phyloP scores from a whole-genome alignment of 768 basidiomycete species.

The Trametes elegans region DNA sequence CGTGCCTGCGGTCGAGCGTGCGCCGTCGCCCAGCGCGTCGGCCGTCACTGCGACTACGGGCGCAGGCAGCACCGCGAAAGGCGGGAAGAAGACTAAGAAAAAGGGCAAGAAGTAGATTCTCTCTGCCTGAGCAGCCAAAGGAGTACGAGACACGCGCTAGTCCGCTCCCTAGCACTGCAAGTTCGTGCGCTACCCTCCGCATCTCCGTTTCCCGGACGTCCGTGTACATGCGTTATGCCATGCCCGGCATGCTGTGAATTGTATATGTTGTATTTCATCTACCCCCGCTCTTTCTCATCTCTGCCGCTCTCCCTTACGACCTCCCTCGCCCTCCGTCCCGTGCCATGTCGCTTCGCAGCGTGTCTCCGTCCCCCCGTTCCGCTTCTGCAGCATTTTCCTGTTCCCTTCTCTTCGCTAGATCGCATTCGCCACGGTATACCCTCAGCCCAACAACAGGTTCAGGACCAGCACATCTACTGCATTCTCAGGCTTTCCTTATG shows the following conservation, averaged over 20 bases:
- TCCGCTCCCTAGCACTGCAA: not conserved
- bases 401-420: no score
- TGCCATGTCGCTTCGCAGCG: no score
- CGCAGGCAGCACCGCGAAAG: constrained; percentile 4
- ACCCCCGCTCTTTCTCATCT: not conserved
- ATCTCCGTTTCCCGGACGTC: not conserved
- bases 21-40: constrained; percentile 10
- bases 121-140: not conserved
- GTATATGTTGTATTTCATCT: not conserved
- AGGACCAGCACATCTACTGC: no score
- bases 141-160: not conserved
- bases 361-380: no score
- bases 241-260: not conserved
- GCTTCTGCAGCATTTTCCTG: no score
- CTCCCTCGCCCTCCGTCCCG: not conserved
- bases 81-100: constrained; percentile 20
- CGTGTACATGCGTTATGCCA: not conserved
- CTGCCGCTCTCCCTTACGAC: not conserved
- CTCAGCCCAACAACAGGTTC: no score
- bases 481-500: no score
- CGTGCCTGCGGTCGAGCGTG: constrained; percentile 6
- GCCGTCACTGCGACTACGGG: constrained; percentile 4
- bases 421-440: no score
- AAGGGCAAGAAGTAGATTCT: constrained; percentile 9
- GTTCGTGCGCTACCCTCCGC: not conserved